These are phyloP conservation scores for Graphiopsis chlorocephala DNA, from an alignment of 2,329 filamentous ascomycete genomes.

Conservation along the genomic window DNA sequence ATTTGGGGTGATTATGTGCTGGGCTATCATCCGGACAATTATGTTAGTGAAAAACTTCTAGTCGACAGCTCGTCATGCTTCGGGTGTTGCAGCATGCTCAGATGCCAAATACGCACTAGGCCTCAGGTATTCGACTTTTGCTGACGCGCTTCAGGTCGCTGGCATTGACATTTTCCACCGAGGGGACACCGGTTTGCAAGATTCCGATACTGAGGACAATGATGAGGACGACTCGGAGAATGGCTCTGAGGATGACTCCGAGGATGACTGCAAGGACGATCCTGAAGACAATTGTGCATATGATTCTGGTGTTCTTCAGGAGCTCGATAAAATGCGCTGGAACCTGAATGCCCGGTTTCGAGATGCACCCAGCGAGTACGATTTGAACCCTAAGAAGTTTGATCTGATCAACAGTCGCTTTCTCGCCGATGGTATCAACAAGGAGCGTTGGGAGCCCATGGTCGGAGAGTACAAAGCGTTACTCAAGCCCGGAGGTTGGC, in stretches of 20 bases:
- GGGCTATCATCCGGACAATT: too few relatives aligned
- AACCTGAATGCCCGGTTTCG: background rate
- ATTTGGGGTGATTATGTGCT: background rate
- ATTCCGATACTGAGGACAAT: too few relatives aligned
- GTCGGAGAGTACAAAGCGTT: background rate
- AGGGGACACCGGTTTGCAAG: background rate
- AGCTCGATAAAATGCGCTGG: background rate
- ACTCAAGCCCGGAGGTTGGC: background rate
- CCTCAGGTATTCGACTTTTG: too few relatives aligned
- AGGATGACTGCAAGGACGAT: too few relatives aligned
- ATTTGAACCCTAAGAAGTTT: background rate
- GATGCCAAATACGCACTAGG: too few relatives aligned
- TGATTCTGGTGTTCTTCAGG: too few relatives aligned
- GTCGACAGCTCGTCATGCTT: too few relatives aligned
- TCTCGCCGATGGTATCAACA: background rate
- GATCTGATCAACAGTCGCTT: conserved; percentile 13
- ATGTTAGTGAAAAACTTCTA: too few relatives aligned
- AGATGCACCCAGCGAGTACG: background rate
- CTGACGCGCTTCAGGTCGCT: background rate
- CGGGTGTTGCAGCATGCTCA: too few relatives aligned
- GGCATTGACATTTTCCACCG: conserved; percentile 3
- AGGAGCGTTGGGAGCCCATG: background rate
- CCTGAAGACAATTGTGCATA: too few relatives aligned
- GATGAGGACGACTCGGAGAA: too few relatives aligned
- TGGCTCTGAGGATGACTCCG: too few relatives aligned